Evolutionary conservation across 371 early-diverging fungal species (phyloP).

Genomic region (Mucor velutinosus): DNA sequence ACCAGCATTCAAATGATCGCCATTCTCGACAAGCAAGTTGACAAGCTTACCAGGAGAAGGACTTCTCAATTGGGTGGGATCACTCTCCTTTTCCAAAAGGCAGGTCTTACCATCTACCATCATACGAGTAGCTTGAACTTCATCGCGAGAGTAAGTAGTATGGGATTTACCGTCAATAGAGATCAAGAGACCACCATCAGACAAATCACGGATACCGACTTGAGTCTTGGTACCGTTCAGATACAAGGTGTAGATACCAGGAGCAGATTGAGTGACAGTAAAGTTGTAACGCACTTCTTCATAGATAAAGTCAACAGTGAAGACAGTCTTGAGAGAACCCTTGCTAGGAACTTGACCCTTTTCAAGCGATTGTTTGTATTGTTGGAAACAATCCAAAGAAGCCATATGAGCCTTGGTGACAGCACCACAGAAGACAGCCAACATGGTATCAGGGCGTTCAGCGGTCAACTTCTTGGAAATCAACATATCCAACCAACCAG

Average conservation of each 20-base stretch:
- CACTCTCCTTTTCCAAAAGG: constrained; percentile 92
- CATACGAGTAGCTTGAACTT: constrained; percentile 86
- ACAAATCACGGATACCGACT: constrained; percentile 79
- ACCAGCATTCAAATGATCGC: constrained; percentile 86
- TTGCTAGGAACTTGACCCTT: constrained; percentile 91
- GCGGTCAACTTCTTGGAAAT: constrained; percentile 90
- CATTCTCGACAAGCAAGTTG: constrained; percentile 88
- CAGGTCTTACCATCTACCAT: constrained; percentile 92
- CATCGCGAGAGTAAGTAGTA: constrained; percentile 90
- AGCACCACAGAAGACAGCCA: constrained; percentile 93
- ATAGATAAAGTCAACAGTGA: constrained; percentile 88
- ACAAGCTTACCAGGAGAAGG: constrained; percentile 98
- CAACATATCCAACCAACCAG: constrained; percentile 95
- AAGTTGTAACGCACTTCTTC: constrained; percentile 89
- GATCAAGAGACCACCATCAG: constrained; percentile 94
- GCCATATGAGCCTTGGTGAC: constrained; percentile 81
- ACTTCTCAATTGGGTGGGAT: constrained; percentile 93
- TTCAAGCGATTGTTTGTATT: constrained; percentile 82
- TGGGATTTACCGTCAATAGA: constrained; percentile 88
- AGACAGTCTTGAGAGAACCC: constrained; percentile 73
- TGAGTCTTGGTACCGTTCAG: constrained; percentile 84
- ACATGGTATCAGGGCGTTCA: constrained; percentile 87
- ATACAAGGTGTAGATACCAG: constrained; percentile 78
- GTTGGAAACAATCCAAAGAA: constrained; percentile 64
- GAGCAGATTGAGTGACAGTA: constrained; percentile 78